Base-by-base conservation (phyloP, 1,284 basidiomycete genomes). In the Tausonia pullulans region DNA sequence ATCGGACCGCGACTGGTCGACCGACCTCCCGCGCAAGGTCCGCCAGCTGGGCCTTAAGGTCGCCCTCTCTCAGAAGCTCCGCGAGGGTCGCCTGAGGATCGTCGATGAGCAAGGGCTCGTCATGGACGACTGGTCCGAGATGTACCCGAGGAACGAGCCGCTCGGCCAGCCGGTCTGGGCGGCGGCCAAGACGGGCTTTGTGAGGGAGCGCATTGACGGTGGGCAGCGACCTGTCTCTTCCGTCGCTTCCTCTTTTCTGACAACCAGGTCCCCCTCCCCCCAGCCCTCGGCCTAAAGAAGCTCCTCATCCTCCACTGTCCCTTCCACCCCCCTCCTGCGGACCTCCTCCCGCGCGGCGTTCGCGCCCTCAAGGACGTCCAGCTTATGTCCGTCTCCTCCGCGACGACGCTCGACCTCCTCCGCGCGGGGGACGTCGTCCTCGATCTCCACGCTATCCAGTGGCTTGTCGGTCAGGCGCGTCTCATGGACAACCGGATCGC, bases 31-130 rank as follows among this genome's bases (percentile, higher is more conserved):
- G 8, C 83, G 91, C 67, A 94, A 95, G 76, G 88, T 96, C 64
- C 83, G 92, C 51, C 82, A 90, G 72, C 87, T 97, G 81, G 94
- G 93, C n/a, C 85, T 97, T 82, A 84, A 89, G 41, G 86, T 91
- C 54, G 90, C 90, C 0, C 77, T 97, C 59, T 91, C 88, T 67
- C 81, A 84, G 49, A 88, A 91, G 74, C 79, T 94, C 71, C 82
- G 82, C 70, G 87, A 91, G 68, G 82, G 83, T 45, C 77, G 82
- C 45, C 78, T 98, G 13, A 85, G 87, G 59, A 81, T 96, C 51
- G 87, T 95, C 69, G 78, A 82, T 49, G 67, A 83, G 79, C 62
- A 75, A 91, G 67, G 81, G 83, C 65, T 94, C 83, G 87, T 83
- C 82, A 49, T 83, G 79, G 74, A 68, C 5, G 56, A 66, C 46